Evolutionary conservation across 345 rosid genomes (phyloP).

Genomic region (Rhodamnia rubescens): DNA sequence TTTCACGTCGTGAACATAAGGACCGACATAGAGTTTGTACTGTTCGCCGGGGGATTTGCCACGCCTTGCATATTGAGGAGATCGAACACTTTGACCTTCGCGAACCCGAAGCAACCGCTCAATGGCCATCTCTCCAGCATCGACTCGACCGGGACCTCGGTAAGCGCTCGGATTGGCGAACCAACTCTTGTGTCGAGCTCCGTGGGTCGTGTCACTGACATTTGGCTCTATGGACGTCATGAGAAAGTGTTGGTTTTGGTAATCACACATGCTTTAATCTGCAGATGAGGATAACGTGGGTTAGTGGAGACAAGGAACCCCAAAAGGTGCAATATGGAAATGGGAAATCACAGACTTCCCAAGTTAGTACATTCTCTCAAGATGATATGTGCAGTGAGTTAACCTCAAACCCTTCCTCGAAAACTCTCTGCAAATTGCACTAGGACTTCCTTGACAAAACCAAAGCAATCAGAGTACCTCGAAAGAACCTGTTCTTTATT

Average conservation of each 20-base stretch:
- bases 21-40: conserved; percentile 47
- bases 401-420: background rate
- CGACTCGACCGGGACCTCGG: conserved; percentile 50
- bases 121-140: conserved; percentile 42
- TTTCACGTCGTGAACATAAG: conserved; percentile 59
- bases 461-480: background rate
- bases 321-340: conserved; percentile 39
- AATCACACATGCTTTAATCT: background rate
- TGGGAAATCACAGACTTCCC: conserved; percentile 27
- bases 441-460: background rate
- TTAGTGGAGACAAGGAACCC: conserved; percentile 41
- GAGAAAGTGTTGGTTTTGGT: background rate
- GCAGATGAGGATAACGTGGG: conserved; percentile 71
- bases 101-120: conserved; percentile 39
- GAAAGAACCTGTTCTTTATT: background rate
- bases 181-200: background rate
- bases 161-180: conserved; percentile 2
- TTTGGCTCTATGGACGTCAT: background rate
- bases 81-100: conserved; percentile 25
- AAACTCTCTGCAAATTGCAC: background rate
- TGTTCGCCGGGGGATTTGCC: conserved; percentile 43
- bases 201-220: background rate
- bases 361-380: conserved; percentile 38
- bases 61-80: conserved; percentile 35
- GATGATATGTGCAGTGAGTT: conserved; percentile 54